These are phyloP conservation scores for Blastobotrys parvus DNA, from an alignment of 805 yeast genomes.

Conservation along the genomic window DNA sequence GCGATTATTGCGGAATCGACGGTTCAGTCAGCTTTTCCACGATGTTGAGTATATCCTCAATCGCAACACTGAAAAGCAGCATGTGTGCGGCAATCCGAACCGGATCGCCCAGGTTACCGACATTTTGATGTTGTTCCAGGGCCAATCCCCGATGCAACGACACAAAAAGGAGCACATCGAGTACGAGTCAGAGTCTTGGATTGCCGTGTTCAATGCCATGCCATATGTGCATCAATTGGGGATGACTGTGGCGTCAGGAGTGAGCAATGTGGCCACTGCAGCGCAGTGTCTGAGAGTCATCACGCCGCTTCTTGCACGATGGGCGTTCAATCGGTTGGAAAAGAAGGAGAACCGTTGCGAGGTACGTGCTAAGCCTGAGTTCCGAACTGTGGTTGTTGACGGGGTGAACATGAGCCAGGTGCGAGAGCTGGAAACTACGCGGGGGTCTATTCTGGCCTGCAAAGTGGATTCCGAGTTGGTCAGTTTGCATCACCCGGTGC, in stretches of 20 bases:
- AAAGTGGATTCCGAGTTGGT: constrained; percentile 42
- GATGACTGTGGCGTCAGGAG: constrained; percentile 28
- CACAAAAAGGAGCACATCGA: constrained; percentile 80
- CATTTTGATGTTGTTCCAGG: constrained; percentile 62
- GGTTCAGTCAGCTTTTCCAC: constrained; percentile 70
- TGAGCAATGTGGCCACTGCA: constrained; percentile 9
- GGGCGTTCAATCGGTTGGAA: constrained; percentile 21
- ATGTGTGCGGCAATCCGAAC: constrained; percentile 36
- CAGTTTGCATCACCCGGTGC: constrained; percentile 74
- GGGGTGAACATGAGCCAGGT: background rate
- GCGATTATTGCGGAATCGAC: constrained; percentile 51
- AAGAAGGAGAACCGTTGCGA: constrained; percentile 18
- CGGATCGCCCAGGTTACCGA: constrained; percentile 57
- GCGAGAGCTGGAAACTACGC: constrained; percentile 16
- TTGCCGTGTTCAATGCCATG: constrained; percentile 57
- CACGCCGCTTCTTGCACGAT: constrained; percentile 17
- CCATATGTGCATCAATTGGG: constrained; percentile 54
- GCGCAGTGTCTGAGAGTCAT: constrained; percentile 15
- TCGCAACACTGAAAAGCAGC: constrained; percentile 49
- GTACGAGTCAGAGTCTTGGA: constrained; percentile 80
- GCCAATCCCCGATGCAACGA: constrained; percentile 64
- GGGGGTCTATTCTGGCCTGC: constrained; percentile 29
- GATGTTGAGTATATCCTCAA: constrained; percentile 73
- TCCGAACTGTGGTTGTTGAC: constrained; percentile 1
- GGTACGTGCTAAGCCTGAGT: constrained; percentile 14